Evolutionary conservation across 371 early-diverging fungal species (phyloP).

Genomic region (Circinella minor): DNA sequence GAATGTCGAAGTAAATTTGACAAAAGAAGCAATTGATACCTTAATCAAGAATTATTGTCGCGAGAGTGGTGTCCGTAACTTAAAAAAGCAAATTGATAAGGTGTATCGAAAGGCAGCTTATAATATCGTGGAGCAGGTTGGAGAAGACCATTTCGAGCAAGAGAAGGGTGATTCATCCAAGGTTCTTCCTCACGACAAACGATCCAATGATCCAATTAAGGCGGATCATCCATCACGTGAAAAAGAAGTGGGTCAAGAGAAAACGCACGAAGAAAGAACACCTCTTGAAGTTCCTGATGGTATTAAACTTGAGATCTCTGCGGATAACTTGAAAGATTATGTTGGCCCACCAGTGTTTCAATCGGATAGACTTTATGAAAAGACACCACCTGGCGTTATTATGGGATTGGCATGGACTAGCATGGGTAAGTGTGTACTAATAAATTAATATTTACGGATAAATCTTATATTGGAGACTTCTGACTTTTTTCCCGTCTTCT

Average conservation of each 20-base stretch:
- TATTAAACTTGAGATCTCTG: constrained; percentile 61
- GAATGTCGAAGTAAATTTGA: constrained; percentile 69
- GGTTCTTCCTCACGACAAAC: constrained; percentile 12
- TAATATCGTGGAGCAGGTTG: constrained; percentile 72
- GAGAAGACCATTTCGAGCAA: constrained; percentile 39
- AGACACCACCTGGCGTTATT: constrained; percentile 89
- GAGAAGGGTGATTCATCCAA: constrained; percentile 22
- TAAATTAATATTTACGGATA: too few species aligned
- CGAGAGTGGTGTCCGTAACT: constrained; percentile 95
- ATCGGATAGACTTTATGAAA: constrained; percentile 88
- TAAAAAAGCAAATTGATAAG: constrained; percentile 98
- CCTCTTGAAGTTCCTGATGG: constrained; percentile 59
- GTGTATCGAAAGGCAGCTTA: constrained; percentile 95
- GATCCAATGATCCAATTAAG: constrained; percentile 19
- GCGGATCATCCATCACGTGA: constrained; percentile 1
- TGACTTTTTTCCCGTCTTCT: too few species aligned
- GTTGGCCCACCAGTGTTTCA: constrained; percentile 91
- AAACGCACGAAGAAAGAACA: constrained; percentile 25
- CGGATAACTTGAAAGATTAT: constrained; percentile 83
- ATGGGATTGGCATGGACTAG: constrained; percentile 96
- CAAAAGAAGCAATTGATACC: constrained; percentile 76
- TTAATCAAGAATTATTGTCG: constrained; percentile 92
- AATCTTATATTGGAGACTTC: too few species aligned
- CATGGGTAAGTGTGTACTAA: constrained; percentile 65
- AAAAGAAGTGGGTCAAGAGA: constrained; percentile 25